A percentile compares a stretch with the other conserved stretches of the same genome.
These are phyloP conservation scores for Medicago truncatula DNA, from an alignment of 306 rosid species.

Conservation along the genomic window DNA sequence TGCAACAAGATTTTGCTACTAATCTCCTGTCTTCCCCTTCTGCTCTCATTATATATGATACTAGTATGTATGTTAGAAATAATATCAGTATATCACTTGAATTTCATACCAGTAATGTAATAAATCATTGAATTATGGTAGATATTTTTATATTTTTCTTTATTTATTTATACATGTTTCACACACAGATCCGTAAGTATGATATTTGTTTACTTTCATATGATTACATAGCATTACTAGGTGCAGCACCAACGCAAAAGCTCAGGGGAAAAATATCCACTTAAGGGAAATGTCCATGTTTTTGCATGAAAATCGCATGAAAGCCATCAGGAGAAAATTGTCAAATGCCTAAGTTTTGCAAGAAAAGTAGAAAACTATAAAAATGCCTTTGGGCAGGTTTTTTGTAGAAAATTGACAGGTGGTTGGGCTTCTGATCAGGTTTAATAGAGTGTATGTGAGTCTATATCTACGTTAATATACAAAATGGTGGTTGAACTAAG, in stretches of 20 bases:
- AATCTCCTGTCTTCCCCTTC: slow-evolving; percentile 21
- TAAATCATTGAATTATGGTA: neutral
- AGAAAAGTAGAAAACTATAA: slow-evolving; percentile 6
- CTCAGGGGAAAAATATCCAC: neutral
- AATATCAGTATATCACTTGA: neutral
- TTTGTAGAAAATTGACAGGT: neutral
- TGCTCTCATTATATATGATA: neutral
- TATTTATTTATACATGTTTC: neutral
- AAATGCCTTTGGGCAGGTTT: neutral
- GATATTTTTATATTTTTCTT: neutral
- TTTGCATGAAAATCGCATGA: neutral
- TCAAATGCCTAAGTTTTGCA: neutral
- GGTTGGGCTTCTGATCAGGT: neutral
- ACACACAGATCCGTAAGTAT: neutral
- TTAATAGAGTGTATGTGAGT: neutral
- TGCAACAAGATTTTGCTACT: neutral
- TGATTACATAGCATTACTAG: neutral
- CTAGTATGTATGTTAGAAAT: neutral
- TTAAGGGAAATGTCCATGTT: neutral
- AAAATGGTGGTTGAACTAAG: neutral
- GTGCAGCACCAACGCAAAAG: neutral
- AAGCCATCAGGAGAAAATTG: neutral
- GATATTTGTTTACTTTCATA: neutral
- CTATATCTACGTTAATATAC: neutral
- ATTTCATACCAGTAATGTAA: neutral